Conservation (phyloP, 2,329 filamentous ascomycete genomes). For the Colletotrichum tropicicola region DNA sequence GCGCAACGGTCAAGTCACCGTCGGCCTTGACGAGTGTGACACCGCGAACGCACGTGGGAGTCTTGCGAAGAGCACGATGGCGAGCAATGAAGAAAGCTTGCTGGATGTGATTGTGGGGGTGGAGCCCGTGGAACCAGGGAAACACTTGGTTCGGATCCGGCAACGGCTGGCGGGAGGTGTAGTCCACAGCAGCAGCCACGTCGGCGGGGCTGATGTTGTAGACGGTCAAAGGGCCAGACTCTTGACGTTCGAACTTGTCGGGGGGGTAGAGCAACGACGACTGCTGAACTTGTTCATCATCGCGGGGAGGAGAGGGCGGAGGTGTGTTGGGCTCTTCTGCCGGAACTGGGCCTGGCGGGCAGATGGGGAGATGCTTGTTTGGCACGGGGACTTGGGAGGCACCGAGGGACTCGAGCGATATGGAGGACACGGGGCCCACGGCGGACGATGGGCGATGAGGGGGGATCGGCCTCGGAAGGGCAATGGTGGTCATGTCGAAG, state of each 20-base stretch:
- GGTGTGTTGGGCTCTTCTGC: slow-evolving; percentile 67
- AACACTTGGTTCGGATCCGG: slow-evolving; percentile 89
- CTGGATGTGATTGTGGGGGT: slow-evolving; percentile 88
- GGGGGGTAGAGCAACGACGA: slow-evolving; percentile 81
- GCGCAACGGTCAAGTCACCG: slow-evolving; percentile 76
- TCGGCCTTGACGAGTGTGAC: slow-evolving; percentile 91
- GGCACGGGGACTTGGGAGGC: slow-evolving; percentile 60
- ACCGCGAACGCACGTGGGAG: slow-evolving; percentile 80
- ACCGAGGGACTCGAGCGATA: slow-evolving; percentile 47
- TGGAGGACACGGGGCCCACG: slow-evolving; percentile 39
- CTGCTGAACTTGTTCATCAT: slow-evolving; percentile 63
- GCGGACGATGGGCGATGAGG: slow-evolving; percentile 54
- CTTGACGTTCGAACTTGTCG: slow-evolving; percentile 62
- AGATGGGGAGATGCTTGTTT: slow-evolving; percentile 91
- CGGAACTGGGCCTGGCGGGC: slow-evolving; percentile 78
- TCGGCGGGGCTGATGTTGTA: slow-evolving; percentile 77
- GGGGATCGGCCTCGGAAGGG: slow-evolving; percentile 57
- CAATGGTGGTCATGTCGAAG: slow-evolving; percentile 59
- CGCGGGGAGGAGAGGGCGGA: slow-evolving; percentile 63
- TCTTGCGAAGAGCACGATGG: slow-evolving; percentile 73
- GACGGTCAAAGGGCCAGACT: slow-evolving; percentile 65
- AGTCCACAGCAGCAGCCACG: slow-evolving; percentile 78
- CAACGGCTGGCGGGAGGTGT: slow-evolving; percentile 80
- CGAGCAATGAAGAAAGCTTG: slow-evolving; percentile 87
- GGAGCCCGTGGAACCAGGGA: slow-evolving; percentile 94